Percentiles rank a stretch among this genome's conserved stretches.
These are phyloP conservation scores for Epichloe gansuensis DNA, from an alignment of 2,329 filamentous ascomycete species.

Conservation along the genomic window DNA sequence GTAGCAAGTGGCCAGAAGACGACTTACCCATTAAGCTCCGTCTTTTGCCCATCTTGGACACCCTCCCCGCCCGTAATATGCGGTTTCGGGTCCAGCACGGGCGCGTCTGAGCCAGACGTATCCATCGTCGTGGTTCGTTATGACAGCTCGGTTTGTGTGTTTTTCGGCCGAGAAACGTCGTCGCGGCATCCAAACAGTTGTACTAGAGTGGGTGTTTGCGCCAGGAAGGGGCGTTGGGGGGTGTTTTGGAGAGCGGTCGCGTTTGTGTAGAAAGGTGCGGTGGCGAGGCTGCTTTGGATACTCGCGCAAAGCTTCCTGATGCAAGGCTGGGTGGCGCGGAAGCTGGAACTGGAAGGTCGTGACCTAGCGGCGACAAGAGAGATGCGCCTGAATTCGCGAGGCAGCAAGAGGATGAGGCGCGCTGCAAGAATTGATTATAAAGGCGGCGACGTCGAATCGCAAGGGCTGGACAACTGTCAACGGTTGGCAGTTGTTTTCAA, in stretches of 20 bases:
- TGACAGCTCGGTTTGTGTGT: background rate
- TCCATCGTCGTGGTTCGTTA: slow-evolving; percentile 39
- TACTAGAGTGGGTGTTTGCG: slow-evolving; percentile 9
- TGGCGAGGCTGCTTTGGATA: background rate
- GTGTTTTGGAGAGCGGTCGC: background rate
- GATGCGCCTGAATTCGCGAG: background rate
- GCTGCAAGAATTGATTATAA: background rate
- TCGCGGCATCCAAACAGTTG: slow-evolving; percentile 8
- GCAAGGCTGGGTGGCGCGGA: background rate
- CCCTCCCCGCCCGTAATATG: slow-evolving; percentile 15
- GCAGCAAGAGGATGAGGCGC: background rate
- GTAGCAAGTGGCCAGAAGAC: slow-evolving; percentile 4
- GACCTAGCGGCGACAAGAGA: background rate
- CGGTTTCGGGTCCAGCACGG: slow-evolving; percentile 35
- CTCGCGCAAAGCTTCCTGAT: background rate
- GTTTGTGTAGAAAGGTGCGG: background rate
- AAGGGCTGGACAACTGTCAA: slow-evolving; percentile 1
- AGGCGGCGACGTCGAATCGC: background rate
- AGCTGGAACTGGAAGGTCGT: background rate
- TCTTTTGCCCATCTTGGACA: slow-evolving; percentile 19
- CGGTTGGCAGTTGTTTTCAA: slow-evolving; percentile 1
- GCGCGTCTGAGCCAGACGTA: slow-evolving; percentile 31
- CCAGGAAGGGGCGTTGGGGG: background rate
- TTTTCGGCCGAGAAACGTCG: background rate
- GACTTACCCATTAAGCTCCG: slow-evolving; percentile 27